These are phyloP conservation scores for Rutidosis leptorrhynchoides DNA, from an alignment of 129 eudicot genomes.

Conservation along the genomic window DNA sequence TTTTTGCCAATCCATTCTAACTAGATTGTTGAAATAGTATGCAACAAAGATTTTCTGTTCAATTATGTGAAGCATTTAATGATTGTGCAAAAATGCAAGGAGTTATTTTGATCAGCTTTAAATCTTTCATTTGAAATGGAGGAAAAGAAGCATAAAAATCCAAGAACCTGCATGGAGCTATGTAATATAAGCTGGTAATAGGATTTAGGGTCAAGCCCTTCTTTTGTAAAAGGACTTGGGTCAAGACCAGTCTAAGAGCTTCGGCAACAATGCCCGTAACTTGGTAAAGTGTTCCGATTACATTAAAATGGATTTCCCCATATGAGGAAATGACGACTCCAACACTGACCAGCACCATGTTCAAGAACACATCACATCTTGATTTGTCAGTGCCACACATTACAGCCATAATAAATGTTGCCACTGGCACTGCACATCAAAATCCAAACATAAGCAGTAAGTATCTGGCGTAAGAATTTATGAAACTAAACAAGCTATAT, in stretches of 20 bases:
- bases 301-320: conserved; percentile 93
- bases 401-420: conserved; percentile 95
- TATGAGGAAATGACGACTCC: conserved; percentile 95
- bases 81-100: too few relatives aligned
- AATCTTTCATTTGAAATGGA: too few relatives aligned
- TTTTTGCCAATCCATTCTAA: too few relatives aligned
- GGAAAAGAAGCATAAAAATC: too few relatives aligned
- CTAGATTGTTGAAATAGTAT: too few relatives aligned
- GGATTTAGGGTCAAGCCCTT: conserved; percentile 93
- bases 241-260: conserved; percentile 84
- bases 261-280: conserved; percentile 97
- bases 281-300: conserved; percentile 91
- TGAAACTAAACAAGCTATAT: too few relatives aligned
- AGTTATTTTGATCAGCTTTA: too few relatives aligned
- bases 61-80: too few relatives aligned
- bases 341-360: conserved; percentile 91
- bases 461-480: too few relatives aligned
- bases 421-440: conserved; percentile 94
- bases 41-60: too few relatives aligned
- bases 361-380: conserved; percentile 84
- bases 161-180: conserved; percentile 99
- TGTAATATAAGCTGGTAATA: conserved; percentile 91
- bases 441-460: too few relatives aligned
- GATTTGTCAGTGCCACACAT: conserved; percentile 92
- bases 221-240: conserved; percentile 96